Evolutionary conservation across 176 grass and related monocot genomes (phyloP).

Genomic region (Chrysopogon serrulatus): DNA sequence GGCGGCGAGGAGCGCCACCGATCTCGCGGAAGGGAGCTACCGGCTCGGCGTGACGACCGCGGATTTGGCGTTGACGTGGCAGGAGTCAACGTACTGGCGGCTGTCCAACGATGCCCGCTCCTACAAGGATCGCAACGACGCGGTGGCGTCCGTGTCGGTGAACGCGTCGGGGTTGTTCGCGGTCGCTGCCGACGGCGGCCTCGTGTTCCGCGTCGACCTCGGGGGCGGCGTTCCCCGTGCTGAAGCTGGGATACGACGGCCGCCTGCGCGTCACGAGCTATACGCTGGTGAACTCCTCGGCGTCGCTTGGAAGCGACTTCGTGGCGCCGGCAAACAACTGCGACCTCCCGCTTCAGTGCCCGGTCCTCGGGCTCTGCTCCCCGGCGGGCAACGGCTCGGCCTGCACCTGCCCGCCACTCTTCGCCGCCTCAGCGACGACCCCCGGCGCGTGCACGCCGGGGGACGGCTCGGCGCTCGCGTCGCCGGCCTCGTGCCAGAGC

Average conservation of each 20-base stretch:
- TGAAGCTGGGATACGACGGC: constrained; percentile 48
- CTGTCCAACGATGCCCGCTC: constrained; percentile 57
- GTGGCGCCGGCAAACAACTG: constrained; percentile 48
- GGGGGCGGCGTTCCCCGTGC: constrained; percentile 45
- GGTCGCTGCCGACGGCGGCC: constrained; percentile 17
- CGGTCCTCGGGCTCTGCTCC: constrained; percentile 47
- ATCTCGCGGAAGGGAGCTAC: constrained; percentile 54
- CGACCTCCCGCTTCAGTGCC: constrained; percentile 59
- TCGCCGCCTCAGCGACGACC: constrained; percentile 11
- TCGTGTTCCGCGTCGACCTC: constrained; percentile 39
- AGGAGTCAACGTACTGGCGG: constrained; percentile 58
- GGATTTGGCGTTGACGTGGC: constrained; percentile 57
- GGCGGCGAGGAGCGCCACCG: not conserved
- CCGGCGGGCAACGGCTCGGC: constrained; percentile 34
- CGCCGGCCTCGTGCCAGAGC: constrained; percentile 32
- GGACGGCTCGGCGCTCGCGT: constrained; percentile 53
- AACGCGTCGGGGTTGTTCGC: constrained; percentile 60
- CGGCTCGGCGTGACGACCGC: constrained; percentile 9
- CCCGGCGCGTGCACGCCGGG: constrained; percentile 48
- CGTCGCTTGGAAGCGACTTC: constrained; percentile 32
- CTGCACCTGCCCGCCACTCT: constrained; percentile 59
- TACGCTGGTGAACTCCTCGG: constrained; percentile 54
- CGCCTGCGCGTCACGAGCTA: constrained; percentile 53
- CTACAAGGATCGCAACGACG: constrained; percentile 40
- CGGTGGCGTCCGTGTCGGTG: constrained; percentile 44